These are phyloP conservation scores for Podaxis carcinomalis DNA, from an alignment of 768 basidiomycete species.

Conservation along the genomic window DNA sequence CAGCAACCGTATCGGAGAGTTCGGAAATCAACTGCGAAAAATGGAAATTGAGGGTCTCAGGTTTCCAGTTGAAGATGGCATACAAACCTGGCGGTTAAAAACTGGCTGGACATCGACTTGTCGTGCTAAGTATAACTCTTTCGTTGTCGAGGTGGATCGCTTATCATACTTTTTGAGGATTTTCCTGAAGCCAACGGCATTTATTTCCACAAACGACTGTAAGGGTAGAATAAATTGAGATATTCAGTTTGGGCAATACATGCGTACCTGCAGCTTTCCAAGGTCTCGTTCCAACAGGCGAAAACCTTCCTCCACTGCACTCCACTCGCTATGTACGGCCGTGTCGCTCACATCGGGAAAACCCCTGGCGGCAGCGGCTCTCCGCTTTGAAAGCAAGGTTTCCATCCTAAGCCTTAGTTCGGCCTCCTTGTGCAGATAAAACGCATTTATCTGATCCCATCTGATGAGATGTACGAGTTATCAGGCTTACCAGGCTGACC, in stretches of 20 bases:
- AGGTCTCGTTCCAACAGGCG: slow-evolving; percentile 91
- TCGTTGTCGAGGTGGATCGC: slow-evolving; percentile 90
- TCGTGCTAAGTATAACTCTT: slow-evolving; percentile 91
- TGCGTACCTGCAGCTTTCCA: slow-evolving; percentile 82
- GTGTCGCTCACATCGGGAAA: slow-evolving; percentile 66
- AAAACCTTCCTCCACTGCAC: slow-evolving; percentile 94
- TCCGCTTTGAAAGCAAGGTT: slow-evolving; percentile 89
- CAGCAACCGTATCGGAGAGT: slow-evolving; percentile 87
- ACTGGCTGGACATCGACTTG: slow-evolving; percentile 99
- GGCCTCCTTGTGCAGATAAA: slow-evolving; percentile 96
- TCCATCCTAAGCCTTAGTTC: slow-evolving; percentile 90
- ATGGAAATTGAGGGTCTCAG: background rate
- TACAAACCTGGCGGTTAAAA: slow-evolving; percentile 82
- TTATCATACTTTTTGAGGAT: slow-evolving; percentile 99
- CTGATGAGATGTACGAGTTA: slow-evolving; percentile 10
- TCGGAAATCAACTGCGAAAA: slow-evolving; percentile 80
- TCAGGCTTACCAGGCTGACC: slow-evolving; percentile 14
- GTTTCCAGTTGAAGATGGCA: slow-evolving; percentile 17
- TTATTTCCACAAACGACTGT: slow-evolving; percentile 96
- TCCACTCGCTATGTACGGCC: slow-evolving; percentile 84
- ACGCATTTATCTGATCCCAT: slow-evolving; percentile 80
- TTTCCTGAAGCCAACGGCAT: slow-evolving; percentile 94
- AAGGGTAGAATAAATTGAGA: slow-evolving; percentile 11
- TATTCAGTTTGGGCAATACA: background rate
- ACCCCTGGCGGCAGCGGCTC: slow-evolving; percentile 72